Percentiles rank a stretch among this genome's conserved stretches.
These are phyloP conservation scores for Venturia aucupariae DNA, from an alignment of 2,329 filamentous ascomycete species.

Conservation along the genomic window DNA sequence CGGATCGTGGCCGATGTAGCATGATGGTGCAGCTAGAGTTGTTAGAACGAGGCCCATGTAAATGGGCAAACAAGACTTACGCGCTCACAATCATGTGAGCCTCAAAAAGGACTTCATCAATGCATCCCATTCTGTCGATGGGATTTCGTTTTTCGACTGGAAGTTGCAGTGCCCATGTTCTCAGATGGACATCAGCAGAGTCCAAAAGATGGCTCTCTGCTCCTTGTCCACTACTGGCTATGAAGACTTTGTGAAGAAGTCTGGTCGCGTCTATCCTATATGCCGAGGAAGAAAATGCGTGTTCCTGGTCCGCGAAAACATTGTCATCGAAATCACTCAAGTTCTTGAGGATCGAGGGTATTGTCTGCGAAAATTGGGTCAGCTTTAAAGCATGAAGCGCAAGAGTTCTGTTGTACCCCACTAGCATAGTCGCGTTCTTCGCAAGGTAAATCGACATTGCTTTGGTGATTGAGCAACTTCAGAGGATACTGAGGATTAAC, in stretches of 20 bases:
- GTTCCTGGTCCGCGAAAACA: slow-evolving; percentile 62
- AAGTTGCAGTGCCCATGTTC: slow-evolving; percentile 72
- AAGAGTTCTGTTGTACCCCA: slow-evolving; percentile 23
- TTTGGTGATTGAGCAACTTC: slow-evolving; percentile 55
- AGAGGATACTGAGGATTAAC: slow-evolving; percentile 66
- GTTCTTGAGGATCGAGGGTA: slow-evolving; percentile 33
- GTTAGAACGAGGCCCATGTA: background rate
- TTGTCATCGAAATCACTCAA: slow-evolving; percentile 69
- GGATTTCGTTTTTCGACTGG: slow-evolving; percentile 63
- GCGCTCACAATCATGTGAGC: slow-evolving; percentile 66
- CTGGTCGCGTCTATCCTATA: slow-evolving; percentile 76
- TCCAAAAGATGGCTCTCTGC: slow-evolving; percentile 41
- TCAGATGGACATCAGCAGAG: slow-evolving; percentile 50
- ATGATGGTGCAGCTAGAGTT: slow-evolving; percentile 29
- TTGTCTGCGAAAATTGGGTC: slow-evolving; percentile 20
- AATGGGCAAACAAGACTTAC: slow-evolving; percentile 19
- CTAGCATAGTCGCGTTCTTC: slow-evolving; percentile 63
- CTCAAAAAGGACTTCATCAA: slow-evolving; percentile 89
- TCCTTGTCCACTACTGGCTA: slow-evolving; percentile 29
- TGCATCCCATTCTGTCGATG: slow-evolving; percentile 57
- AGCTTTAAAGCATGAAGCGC: background rate
- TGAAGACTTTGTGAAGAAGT: slow-evolving; percentile 68
- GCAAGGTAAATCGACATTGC: slow-evolving; percentile 67
- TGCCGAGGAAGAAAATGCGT: slow-evolving; percentile 71
- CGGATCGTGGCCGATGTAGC: slow-evolving; percentile 35